A percentile compares a stretch with the other conserved stretches of the same genome.
Conservation (phyloP, 306 rosid species). For the Glycine tomentella region DNA sequence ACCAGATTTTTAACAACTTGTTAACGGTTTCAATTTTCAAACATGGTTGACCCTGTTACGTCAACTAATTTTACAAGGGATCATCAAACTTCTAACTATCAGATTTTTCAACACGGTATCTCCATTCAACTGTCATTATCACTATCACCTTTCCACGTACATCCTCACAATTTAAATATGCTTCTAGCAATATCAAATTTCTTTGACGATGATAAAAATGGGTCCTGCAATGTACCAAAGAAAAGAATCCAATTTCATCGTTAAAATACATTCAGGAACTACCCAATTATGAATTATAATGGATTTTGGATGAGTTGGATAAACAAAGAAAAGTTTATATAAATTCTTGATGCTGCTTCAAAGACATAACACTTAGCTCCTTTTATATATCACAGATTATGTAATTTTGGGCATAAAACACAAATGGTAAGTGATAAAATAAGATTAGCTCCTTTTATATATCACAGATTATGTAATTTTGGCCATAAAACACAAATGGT, state of each 20-base stretch:
- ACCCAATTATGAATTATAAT: background rate
- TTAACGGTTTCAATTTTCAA: too few species aligned
- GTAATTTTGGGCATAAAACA: background rate
- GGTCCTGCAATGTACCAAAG: constrained; percentile 57
- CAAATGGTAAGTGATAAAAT: constrained; percentile 5
- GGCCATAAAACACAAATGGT: too few species aligned
- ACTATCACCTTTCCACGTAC: background rate
- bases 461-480: too few species aligned
- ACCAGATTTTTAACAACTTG: too few species aligned
- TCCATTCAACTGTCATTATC: too few species aligned
- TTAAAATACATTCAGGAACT: background rate
- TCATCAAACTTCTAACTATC: too few species aligned
- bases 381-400: constrained; percentile 1
- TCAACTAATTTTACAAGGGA: too few species aligned
- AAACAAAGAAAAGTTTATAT: background rate
- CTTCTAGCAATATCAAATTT: constrained; percentile 47
- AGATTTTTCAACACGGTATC: too few species aligned
- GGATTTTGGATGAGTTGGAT: background rate
- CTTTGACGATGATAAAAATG: constrained; percentile 63
- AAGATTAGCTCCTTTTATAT: too few species aligned
- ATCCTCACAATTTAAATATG: constrained; percentile 41
- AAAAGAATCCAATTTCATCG: background rate
- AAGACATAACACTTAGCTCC: background rate
- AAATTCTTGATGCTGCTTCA: background rate
- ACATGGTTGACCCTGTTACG: too few species aligned